A percentile compares a stretch with the other conserved stretches of the same genome.
Evolutionary conservation across 352 stramenopile genomes (phyloP).

Genomic region (Pythium dissotocum): DNA sequence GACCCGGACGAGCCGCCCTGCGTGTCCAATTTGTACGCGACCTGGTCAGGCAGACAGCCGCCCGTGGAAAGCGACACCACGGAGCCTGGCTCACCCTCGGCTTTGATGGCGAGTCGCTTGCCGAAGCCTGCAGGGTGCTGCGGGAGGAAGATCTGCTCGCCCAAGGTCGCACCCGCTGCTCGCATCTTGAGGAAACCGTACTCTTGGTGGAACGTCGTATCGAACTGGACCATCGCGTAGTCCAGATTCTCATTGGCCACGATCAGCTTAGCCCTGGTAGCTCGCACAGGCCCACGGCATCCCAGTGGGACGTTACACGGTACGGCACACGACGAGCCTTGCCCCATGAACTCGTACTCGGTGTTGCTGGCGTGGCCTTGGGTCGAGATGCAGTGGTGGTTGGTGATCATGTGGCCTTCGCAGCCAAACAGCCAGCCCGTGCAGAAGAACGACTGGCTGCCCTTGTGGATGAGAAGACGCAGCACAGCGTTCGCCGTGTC

Average conservation of each 20-base stretch:
- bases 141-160: slow-evolving; percentile 59
- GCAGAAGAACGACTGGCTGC: slow-evolving; percentile 54
- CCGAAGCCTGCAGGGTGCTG: slow-evolving; percentile 62
- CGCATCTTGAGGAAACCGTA: slow-evolving; percentile 63
- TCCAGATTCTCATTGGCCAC: slow-evolving; percentile 40
- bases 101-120: slow-evolving; percentile 68
- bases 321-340: slow-evolving; percentile 36
- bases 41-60: slow-evolving; percentile 50
- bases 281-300: slow-evolving; percentile 40
- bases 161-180: slow-evolving; percentile 37
- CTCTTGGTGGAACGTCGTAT: slow-evolving; percentile 41
- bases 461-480: slow-evolving; percentile 70
- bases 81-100: slow-evolving; percentile 33
- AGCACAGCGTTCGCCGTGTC: slow-evolving; percentile 41
- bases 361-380: slow-evolving; percentile 51
- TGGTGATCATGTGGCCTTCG: slow-evolving; percentile 76
- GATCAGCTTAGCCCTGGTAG: slow-evolving; percentile 39
- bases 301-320: slow-evolving; percentile 34
- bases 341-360: slow-evolving; percentile 68
- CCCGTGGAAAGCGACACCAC: slow-evolving; percentile 43
- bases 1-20: slow-evolving; percentile 68
- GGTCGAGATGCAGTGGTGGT: slow-evolving; percentile 75
- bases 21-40: slow-evolving; percentile 72
- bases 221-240: slow-evolving; percentile 68
- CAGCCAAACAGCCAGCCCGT: slow-evolving; percentile 77